A percentile compares a stretch with the other conserved stretches of the same genome.
Conservation (phyloP, 23 red algal genomes). For the Agarophyton chilense region DNA sequence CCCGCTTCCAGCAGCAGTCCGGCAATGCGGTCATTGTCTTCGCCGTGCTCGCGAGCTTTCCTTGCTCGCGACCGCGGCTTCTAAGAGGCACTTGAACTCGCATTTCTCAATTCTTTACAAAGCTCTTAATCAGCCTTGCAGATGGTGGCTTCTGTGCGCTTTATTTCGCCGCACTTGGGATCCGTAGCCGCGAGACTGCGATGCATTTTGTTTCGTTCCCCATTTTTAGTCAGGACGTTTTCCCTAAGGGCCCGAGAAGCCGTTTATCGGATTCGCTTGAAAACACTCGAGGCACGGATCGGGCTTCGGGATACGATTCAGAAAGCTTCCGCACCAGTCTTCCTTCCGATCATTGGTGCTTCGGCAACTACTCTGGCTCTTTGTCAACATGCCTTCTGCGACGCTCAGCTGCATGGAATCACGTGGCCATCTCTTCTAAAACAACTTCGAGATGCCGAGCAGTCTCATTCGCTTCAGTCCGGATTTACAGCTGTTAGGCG, state of each 20-base stretch:
- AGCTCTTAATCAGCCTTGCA: background rate
- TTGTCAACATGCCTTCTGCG: slow-evolving; percentile 3
- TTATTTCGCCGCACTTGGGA: background rate
- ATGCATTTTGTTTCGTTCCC: slow-evolving; percentile 12
- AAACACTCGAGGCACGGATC: background rate
- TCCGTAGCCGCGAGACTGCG: background rate
- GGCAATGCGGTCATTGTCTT: background rate
- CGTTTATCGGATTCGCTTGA: background rate
- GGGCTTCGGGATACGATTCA: background rate
- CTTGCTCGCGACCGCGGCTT: background rate
- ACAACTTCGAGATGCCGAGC: background rate
- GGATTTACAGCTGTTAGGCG: slow-evolving; percentile 13
- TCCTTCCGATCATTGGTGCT: background rate
- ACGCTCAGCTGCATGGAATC: background rate
- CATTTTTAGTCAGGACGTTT: background rate
- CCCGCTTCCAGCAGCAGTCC: slow-evolving; percentile 6
- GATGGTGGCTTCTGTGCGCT: background rate
- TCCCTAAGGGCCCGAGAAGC: background rate
- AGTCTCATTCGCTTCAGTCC: background rate
- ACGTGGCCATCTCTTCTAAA: background rate
- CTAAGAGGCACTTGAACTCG: background rate
- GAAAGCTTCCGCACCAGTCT: background rate
- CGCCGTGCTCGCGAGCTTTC: background rate
- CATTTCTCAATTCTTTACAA: background rate
- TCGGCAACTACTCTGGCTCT: background rate